Base-by-base conservation (phyloP, 1,139 yeast genomes). In the Entelexis sorbosivorans region DNA sequence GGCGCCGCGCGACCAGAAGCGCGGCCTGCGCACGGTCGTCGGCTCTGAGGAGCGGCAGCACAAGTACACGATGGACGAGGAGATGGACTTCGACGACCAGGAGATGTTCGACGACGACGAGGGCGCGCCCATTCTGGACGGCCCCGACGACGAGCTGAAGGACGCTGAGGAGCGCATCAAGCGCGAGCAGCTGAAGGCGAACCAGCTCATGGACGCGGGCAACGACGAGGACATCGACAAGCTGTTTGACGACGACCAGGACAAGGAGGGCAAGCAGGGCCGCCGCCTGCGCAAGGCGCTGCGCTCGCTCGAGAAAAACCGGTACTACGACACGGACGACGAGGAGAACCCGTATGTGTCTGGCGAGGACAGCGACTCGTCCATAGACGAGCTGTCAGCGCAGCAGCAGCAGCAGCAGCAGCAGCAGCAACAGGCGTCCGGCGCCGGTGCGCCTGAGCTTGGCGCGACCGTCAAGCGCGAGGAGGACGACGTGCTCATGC, bases 71-170 rank as follows among this genome's bases (percentile, higher is more conserved):
- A 36, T 57, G 49, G 60, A 59, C 44, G 96, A 89, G 59, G 60
- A 54, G 38, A 47, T 57, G 55, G 97, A 89, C 64, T 70, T 89
- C 60, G 98, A 91, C 69, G 93, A 76, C 62, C 96, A 91, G 59
- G 98, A 91, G 65, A 97, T 89, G 65, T 91, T 91, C 68, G 97
- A 95, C 22, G 98, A 91, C 67, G 98, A 91, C 66, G 98, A 91
- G 69, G 98, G 91, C 66, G 97, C 97, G 1, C 98, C 98, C 29
- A 85, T 89, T 55, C 81, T 91, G 76, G 98, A 91, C 63, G 97
- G 96, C 48, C 88, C 89, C 55, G 98, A 91, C 64, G 94, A 87
- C 62, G 98, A 91, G 64, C 85, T 87, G 64, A 88, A 84, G 65
- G 84, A 88, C 59, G 84, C 89, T 38, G 96, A 91, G 66, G 78